Percentiles rank a stretch among this genome's conserved stretches.
These are phyloP conservation scores for Syzygium aqueum DNA, from an alignment of 345 rosid genomes.

Conservation along the genomic window DNA sequence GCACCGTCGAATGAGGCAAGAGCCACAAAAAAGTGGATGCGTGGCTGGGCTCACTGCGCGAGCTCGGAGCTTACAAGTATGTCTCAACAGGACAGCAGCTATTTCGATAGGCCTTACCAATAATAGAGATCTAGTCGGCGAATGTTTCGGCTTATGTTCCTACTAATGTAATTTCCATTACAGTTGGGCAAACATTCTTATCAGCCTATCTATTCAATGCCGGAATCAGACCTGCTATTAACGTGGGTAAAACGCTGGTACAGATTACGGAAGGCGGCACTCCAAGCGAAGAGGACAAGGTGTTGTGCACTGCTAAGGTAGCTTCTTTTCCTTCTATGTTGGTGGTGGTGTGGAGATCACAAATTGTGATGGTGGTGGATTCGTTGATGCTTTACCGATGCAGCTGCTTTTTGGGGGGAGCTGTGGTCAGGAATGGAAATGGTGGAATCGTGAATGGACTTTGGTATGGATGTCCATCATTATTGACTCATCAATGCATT, in stretches of 20 bases:
- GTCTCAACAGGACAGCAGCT: neutral
- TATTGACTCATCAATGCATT: neutral
- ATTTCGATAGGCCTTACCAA: neutral
- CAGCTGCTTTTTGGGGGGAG: neutral
- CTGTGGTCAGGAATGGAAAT: neutral
- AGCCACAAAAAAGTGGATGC: neutral
- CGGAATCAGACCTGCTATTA: no score
- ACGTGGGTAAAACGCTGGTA: neutral
- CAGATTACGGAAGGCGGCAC: neutral
- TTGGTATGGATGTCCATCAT: neutral
- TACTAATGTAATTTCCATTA: no score
- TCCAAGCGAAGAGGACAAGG: neutral
- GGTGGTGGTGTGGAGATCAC: neutral
- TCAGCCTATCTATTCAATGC: no score
- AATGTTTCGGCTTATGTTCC: no score
- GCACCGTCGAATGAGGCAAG: neutral
- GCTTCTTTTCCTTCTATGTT: neutral
- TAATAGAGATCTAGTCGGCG: no score
- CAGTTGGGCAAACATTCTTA: no score
- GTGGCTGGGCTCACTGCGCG: neutral
- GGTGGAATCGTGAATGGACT: neutral
- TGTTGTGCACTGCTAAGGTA: neutral
- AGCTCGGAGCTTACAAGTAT: neutral
- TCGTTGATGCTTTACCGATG: neutral
- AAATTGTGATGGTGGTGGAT: neutral